A percentile compares a stretch with the other conserved stretches of the same genome.
phyloP scores from a whole-genome alignment of 441 rosid species.

The Metrosideros polymorpha region DNA sequence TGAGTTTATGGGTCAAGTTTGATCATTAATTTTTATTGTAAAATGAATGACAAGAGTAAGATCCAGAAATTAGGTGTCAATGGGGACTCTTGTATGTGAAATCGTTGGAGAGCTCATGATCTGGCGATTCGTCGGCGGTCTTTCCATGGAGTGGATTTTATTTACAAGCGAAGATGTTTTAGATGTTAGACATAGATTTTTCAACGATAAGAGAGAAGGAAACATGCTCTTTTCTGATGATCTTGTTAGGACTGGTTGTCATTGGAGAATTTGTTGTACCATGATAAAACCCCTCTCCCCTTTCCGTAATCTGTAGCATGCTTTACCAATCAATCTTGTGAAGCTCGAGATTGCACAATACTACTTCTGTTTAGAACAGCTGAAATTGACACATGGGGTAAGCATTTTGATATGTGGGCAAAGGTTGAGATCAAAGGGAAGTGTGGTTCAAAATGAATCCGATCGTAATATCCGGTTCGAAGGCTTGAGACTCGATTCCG shows the following conservation, averaged over 20 bases:
- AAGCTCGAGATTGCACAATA: background rate
- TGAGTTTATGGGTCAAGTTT: background rate
- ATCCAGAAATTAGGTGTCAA: background rate
- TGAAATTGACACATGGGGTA: background rate
- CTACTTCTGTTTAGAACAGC: background rate
- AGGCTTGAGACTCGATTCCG: background rate
- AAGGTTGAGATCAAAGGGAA: background rate
- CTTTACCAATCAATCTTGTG: background rate
- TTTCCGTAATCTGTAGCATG: too few species aligned
- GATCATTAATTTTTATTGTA: background rate
- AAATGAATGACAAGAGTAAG: background rate
- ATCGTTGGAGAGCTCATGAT: background rate
- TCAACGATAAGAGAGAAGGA: too few species aligned
- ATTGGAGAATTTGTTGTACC: too few species aligned
- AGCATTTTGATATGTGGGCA: background rate
- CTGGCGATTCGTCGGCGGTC: background rate
- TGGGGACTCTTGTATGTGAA: background rate
- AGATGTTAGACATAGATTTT: too few species aligned
- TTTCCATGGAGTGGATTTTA: background rate
- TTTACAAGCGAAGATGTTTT: background rate
- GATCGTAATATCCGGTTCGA: background rate
- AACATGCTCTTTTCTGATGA: too few species aligned
- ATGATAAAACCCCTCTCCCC: too few species aligned
- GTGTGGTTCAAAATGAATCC: background rate
- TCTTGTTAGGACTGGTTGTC: too few species aligned